Evolutionary conservation across 1,139 yeast genomes (phyloP).

Genomic region (Geotrichum carabidarum): DNA sequence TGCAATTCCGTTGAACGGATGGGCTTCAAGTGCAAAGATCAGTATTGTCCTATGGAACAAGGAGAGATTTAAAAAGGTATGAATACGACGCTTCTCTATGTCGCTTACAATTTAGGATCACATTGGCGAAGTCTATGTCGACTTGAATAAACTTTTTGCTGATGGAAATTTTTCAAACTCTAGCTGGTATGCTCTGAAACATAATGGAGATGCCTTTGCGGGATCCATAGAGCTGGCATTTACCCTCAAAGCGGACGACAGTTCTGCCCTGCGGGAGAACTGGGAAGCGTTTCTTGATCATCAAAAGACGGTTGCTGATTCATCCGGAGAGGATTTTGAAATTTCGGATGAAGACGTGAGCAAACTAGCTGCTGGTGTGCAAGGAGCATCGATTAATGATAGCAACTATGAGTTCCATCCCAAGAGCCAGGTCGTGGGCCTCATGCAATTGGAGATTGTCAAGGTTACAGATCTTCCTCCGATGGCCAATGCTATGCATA

Average conservation of each 20-base stretch:
- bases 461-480: slow-evolving; percentile 53
- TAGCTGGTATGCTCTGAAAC: neutral
- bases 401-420: slow-evolving; percentile 35
- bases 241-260: neutral
- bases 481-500: slow-evolving; percentile 43
- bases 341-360: slow-evolving; percentile 13
- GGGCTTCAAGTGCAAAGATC: slow-evolving; percentile 29
- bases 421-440: slow-evolving; percentile 56
- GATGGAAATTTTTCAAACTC: slow-evolving; percentile 2
- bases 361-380: neutral
- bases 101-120: slow-evolving; percentile 35
- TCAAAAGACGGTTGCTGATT: slow-evolving; percentile 1
- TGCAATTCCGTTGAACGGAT: slow-evolving; percentile 27
- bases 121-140: slow-evolving; percentile 53
- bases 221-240: slow-evolving; percentile 10
- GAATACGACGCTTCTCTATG: neutral
- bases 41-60: slow-evolving; percentile 40
- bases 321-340: slow-evolving; percentile 11
- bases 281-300: slow-evolving; percentile 14
- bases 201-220: neutral
- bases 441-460: slow-evolving; percentile 68
- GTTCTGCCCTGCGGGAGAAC: neutral
- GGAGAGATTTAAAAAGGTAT: slow-evolving; percentile 30
- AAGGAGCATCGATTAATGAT: neutral
- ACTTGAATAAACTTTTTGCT: neutral